Conservation (phyloP, 768 basidiomycete genomes). For the Russula abietina region DNA sequence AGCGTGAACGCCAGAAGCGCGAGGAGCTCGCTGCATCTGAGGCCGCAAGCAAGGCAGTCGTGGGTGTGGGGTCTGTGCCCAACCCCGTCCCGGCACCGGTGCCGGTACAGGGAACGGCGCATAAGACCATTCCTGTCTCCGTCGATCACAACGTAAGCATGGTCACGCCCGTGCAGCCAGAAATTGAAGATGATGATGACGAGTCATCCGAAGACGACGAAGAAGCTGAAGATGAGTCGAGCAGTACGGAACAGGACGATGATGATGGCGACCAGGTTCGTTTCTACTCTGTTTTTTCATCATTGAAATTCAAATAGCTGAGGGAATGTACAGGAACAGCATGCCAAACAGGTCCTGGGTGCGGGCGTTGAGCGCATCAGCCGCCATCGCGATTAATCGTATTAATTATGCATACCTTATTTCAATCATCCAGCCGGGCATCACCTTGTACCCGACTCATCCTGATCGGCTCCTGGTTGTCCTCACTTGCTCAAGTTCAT, state of each 20-base stretch:
- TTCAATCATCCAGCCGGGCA: slow-evolving; percentile 1
- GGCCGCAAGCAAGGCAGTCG: slow-evolving; percentile 30
- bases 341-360: slow-evolving; percentile 21
- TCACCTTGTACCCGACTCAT: background rate
- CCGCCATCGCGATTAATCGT: slow-evolving; percentile 22
- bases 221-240: slow-evolving; percentile 22
- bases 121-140: background rate
- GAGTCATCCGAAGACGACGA: slow-evolving; percentile 22
- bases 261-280: slow-evolving; percentile 33
- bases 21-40: slow-evolving; percentile 30
- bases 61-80: slow-evolving; percentile 19
- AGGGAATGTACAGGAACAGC: slow-evolving; percentile 11
- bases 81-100: background rate
- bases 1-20: slow-evolving; percentile 44
- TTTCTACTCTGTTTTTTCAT: background rate
- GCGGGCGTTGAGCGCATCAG: slow-evolving; percentile 26
- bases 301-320: background rate
- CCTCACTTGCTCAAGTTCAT: background rate
- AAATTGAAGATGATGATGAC: slow-evolving; percentile 27
- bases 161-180: slow-evolving; percentile 2
- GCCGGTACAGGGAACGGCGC: background rate
- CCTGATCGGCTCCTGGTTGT: background rate
- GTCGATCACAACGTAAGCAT: background rate
- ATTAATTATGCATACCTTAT: slow-evolving; percentile 15
- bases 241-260: slow-evolving; percentile 22